Evolutionary conservation across 805 yeast species (phyloP).

Genomic region (Candida nitratophila): DNA sequence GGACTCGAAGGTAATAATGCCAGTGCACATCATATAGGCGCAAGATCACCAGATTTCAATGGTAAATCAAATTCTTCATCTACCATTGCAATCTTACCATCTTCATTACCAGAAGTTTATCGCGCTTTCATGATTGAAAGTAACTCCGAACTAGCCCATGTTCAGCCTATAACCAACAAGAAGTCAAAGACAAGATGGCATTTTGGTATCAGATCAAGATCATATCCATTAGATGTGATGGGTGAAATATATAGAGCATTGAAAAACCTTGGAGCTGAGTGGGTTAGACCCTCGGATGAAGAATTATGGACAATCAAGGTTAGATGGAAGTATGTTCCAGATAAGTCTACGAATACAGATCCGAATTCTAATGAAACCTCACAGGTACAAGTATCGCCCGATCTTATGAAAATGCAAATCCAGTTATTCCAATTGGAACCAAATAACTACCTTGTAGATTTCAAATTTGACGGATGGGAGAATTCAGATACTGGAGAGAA

Average conservation of each 20-base stretch:
- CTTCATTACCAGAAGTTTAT: conserved; percentile 90
- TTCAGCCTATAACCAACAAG: conserved; percentile 53
- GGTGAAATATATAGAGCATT: conserved; percentile 95
- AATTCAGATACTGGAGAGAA: conserved; percentile 31
- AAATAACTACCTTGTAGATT: conserved; percentile 91
- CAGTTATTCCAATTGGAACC: conserved; percentile 95
- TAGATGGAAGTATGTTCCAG: conserved; percentile 73
- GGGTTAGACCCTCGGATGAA: conserved; percentile 93
- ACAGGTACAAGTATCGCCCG: conserved; percentile 40
- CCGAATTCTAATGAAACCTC: conserved; percentile 1
- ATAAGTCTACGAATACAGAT: conserved; percentile 2
- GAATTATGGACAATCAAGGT: conserved; percentile 95
- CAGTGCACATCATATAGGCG: background rate
- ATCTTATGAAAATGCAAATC: conserved; percentile 93
- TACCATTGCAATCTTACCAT: conserved; percentile 87
- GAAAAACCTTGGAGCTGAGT: conserved; percentile 91
- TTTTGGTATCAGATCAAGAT: conserved; percentile 92
- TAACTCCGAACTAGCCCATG: conserved; percentile 23
- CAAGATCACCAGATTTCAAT: background rate
- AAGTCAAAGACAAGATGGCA: conserved; percentile 97
- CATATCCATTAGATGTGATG: conserved; percentile 97
- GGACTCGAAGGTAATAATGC: conserved; percentile 15
- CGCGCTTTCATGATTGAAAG: conserved; percentile 75
- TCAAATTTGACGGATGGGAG: conserved; percentile 98
- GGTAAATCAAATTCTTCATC: conserved; percentile 49